These are phyloP conservation scores for Trichophyton schoenleinii DNA, from an alignment of 2,329 filamentous ascomycete genomes.

Conservation along the genomic window DNA sequence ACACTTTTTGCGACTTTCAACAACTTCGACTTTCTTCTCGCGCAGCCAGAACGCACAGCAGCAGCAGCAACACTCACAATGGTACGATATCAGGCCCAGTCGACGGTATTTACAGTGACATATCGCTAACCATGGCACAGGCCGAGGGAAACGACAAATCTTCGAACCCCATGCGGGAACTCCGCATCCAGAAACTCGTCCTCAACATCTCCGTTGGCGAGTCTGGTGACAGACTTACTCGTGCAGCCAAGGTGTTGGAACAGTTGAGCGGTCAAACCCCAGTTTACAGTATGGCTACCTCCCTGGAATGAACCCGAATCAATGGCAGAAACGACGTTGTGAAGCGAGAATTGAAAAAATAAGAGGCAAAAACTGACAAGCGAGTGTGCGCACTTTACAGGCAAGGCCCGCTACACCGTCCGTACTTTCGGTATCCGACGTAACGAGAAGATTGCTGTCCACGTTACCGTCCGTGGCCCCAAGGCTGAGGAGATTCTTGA, in stretches of 20 bases:
- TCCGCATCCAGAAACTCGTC: conserved; percentile 98
- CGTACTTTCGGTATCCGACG: conserved; percentile 99
- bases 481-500: conserved; percentile 99
- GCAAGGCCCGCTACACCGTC: conserved; percentile 99
- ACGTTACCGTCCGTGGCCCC: conserved; percentile 98
- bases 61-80: conserved; percentile 35
- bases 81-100: conserved; percentile 29
- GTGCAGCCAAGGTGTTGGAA: conserved; percentile 99
- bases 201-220: conserved; percentile 99
- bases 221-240: conserved; percentile 99
- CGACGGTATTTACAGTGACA: neutral
- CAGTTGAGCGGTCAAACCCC: conserved; percentile 99
- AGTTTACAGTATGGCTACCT: conserved; percentile 68
- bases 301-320: neutral
- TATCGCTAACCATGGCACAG: conserved; percentile 30
- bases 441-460: conserved; percentile 99
- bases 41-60: conserved; percentile 15
- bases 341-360: neutral
- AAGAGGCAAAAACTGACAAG: conserved; percentile 12
- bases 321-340: neutral
- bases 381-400: conserved; percentile 33
- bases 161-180: conserved; percentile 98
- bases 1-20: neutral
- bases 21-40: conserved; percentile 4
- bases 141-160: conserved; percentile 65